phyloP scores from a whole-genome alignment of 768 basidiomycete species.

The Rhodocollybia butyracea region DNA sequence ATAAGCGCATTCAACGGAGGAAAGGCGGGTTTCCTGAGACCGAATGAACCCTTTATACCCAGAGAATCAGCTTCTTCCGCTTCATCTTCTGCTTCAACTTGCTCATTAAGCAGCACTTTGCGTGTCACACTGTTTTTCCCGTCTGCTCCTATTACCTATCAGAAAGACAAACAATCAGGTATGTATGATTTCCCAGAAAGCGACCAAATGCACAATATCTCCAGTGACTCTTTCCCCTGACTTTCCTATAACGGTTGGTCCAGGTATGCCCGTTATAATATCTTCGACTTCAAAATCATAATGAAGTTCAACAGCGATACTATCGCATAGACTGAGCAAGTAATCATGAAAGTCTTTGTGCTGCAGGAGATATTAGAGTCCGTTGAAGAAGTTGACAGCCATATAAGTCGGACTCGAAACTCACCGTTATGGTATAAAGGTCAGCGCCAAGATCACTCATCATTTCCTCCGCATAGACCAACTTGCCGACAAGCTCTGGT shows the following conservation, averaged over 20 bases:
- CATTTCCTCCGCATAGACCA: constrained; percentile 8
- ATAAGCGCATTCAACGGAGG: background rate
- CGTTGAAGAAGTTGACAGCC: no score
- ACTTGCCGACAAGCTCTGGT: constrained; percentile 5
- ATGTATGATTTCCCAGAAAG: background rate
- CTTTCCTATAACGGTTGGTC: background rate
- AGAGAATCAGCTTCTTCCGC: constrained; percentile 2
- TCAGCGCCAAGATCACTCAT: constrained; percentile 11
- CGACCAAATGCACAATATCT: background rate
- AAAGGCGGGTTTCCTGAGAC: background rate
- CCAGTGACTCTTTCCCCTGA: constrained; percentile 1
- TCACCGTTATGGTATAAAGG: constrained; percentile 10
- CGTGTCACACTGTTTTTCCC: constrained; percentile 12
- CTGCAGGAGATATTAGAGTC: no score
- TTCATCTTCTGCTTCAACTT: no score
- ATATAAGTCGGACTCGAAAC: background rate
- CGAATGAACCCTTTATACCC: background rate
- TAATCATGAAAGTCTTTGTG: constrained; percentile 2
- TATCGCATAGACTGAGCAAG: constrained; percentile 1
- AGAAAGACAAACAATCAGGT: background rate
- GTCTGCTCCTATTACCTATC: constrained; percentile 13
- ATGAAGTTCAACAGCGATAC: background rate
- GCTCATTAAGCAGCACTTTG: background rate
- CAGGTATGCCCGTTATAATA: background rate
- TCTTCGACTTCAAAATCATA: background rate